Evolutionary conservation across 768 basidiomycete species (phyloP), one percentile per base, ranked within the genome.

Genomic region (Mycena rebaudengoi): DNA sequence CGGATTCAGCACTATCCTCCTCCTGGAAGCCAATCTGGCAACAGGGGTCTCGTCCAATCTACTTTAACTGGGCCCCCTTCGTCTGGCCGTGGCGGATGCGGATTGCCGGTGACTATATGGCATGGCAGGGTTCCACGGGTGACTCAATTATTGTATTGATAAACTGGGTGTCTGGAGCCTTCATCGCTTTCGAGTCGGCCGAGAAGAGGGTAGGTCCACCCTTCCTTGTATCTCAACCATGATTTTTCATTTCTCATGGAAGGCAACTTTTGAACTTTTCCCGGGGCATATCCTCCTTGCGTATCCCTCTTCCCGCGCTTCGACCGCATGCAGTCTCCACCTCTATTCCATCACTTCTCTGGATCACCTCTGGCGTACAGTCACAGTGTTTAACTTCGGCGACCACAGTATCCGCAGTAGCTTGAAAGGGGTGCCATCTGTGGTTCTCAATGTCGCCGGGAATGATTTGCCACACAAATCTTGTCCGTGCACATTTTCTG

Each of bases 261-360:
- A 51, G 50, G 50, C 50, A 23, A 35, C 50, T 51, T 51, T 51
- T n/a, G 50, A 51, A 51, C 50, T 51, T n/a, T 51, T 51, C 50
- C 50, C 50, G 50, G 50, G 33, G 50, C 50, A 51, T 51, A 51
- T 51, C 50, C 50, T 51, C 50, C 50, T 51, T 51, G 50, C 50
- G 39, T 51, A 51, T 51, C 50, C 50, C 4, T 23, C 50, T 51
- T 51, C 50, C 50, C 50, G 50, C 50, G 44, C 50, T 35, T 51
- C 50, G 50, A 51, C 33, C 26, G 20, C 50, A 51, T 51, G 50
- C 26, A 51, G 50, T 37, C 33, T 48, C 45, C 45, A 48, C 45
- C 45, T 48, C 45, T 48, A 48, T 48, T 48, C 45, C 25, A 51
- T 51, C 14, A 14, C 50, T n/a, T 51, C 50, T 37, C 35, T 51